Conservation (phyloP, 2,329 filamentous ascomycete species). For the Aspergillus vadensis region DNA sequence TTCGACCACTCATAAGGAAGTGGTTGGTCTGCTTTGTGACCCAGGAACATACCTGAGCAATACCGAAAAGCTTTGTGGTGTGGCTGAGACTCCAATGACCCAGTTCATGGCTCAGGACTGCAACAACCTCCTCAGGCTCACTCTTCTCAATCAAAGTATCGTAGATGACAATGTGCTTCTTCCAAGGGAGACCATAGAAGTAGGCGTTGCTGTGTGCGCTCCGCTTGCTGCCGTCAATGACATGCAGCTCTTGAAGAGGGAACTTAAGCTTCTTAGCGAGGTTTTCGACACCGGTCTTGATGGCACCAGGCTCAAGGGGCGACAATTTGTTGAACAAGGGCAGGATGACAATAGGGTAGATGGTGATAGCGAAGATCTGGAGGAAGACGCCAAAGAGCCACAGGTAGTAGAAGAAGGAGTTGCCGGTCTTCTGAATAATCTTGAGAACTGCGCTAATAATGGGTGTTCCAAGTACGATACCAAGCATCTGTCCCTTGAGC, state of each 20-base stretch:
- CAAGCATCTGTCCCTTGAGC: slow-evolving; percentile 84
- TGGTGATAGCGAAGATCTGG: slow-evolving; percentile 91
- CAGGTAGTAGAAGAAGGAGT: slow-evolving; percentile 95
- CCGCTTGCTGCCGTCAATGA: slow-evolving; percentile 90
- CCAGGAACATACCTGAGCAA: slow-evolving; percentile 69
- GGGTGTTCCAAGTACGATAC: slow-evolving; percentile 77
- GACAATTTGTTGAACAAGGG: slow-evolving; percentile 98
- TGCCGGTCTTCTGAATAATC: slow-evolving; percentile 92
- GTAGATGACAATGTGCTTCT: slow-evolving; percentile 99
- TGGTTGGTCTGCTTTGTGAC: slow-evolving; percentile 3
- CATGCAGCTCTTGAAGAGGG: slow-evolving; percentile 87
- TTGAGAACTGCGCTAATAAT: slow-evolving; percentile 89
- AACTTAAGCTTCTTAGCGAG: slow-evolving; percentile 84
- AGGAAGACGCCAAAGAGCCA: slow-evolving; percentile 90
- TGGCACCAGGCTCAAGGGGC: slow-evolving; percentile 78
- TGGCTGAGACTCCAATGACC: slow-evolving; percentile 97
- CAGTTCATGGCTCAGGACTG: slow-evolving; percentile 91
- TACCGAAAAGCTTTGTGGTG: slow-evolving; percentile 86
- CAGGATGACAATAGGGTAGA: slow-evolving; percentile 92
- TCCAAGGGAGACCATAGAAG: slow-evolving; percentile 97
- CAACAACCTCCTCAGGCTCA: slow-evolving; percentile 86
- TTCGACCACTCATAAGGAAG: not conserved
- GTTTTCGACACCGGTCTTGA: slow-evolving; percentile 85
- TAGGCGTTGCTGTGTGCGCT: slow-evolving; percentile 89
- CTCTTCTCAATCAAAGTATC: slow-evolving; percentile 97